Base-by-base conservation (phyloP, 768 basidiomycete genomes). In the Tylopilus sp. region DNA sequence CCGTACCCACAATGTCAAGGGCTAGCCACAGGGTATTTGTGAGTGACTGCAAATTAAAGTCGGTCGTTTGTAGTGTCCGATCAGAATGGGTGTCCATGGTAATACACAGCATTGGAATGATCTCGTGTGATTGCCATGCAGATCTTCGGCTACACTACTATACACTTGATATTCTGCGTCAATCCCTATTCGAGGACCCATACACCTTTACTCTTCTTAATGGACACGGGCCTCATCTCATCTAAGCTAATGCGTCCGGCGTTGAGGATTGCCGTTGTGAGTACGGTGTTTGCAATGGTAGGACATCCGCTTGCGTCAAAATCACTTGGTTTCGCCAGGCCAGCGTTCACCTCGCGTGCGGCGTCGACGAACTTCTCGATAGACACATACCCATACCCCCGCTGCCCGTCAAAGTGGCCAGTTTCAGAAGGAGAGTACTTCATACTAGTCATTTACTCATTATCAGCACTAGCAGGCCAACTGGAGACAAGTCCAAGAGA, bases 341-440 rank as follows among this genome's bases (percentile, higher is more conserved):
- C 83, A 22, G 86, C 83, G 63, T 93, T 92, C 62, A 94, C 88
- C 55, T 78, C 80, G 47, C 86, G 80, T 38, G 86, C 84, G 17
- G 89, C 89, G 66, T 91, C 92, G 67, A 96, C 76, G 72, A 95
- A 95, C 71, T 89, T 94, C 71, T 92, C 92, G 61, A 95, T 89
- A 17, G 90, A 93, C 62, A 95, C 76, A 68, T 96, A 85, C 55
- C 89, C 94, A 69, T 97, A 97, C 16, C 93, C 93, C 52, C 87
- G 82, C 72, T 95, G 94, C 26, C 94, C 94, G 64, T 96, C 94
- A 66, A 97, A 96, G 72, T 92, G 87, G 7, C 92, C 94, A 51
- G 82, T 87, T 72, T 89, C 90, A 48, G 90, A 92, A 6, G 92
- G 90, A 34, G 91, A 88, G 72, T 96, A 96, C 64, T 95, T 96